Conservation (phyloP, 2,329 filamentous ascomycete genomes). For the Aspergillus sp. region DNA sequence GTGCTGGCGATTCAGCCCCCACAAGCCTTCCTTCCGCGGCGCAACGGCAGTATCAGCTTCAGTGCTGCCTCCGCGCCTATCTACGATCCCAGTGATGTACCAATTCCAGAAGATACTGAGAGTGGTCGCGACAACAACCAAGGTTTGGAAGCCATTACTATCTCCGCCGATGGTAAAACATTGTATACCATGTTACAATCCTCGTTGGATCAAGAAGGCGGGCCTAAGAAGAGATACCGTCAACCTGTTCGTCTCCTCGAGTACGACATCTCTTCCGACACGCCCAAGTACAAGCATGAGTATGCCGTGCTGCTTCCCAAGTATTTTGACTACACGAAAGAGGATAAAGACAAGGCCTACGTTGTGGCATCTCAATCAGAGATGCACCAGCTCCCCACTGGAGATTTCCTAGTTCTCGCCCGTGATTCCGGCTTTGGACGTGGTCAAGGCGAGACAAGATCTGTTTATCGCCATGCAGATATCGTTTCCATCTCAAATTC, state of each 20-base stretch:
- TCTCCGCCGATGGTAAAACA: constrained; percentile 58
- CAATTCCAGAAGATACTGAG: constrained; percentile 53
- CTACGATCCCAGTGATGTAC: constrained; percentile 48
- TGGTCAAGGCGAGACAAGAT: constrained; percentile 49
- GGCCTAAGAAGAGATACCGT: constrained; percentile 49
- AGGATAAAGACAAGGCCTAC: constrained; percentile 45
- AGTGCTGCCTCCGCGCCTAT: constrained; percentile 59
- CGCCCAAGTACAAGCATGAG: constrained; percentile 52
- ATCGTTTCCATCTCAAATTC: constrained; percentile 60
- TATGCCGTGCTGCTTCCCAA: constrained; percentile 63
- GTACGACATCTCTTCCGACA: constrained; percentile 53
- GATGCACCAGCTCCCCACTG: constrained; percentile 58
- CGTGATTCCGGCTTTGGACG: constrained; percentile 60
- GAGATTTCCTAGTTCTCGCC: constrained; percentile 63
- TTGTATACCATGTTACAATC: constrained; percentile 65
- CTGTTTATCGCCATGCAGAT: constrained; percentile 64
- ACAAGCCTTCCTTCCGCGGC: constrained; percentile 58
- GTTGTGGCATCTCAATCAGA: constrained; percentile 64
- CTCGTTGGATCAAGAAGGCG: constrained; percentile 59
- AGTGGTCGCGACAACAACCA: constrained; percentile 68
- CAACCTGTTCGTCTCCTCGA: constrained; percentile 59
- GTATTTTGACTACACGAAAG: constrained; percentile 48
- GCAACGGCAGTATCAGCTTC: constrained; percentile 60
- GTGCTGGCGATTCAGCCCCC: constrained; percentile 60
- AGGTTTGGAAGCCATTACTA: constrained; percentile 66